Evolutionary conservation across 257 asterid genomes (phyloP).

Genomic region (Nicotiana undulata): DNA sequence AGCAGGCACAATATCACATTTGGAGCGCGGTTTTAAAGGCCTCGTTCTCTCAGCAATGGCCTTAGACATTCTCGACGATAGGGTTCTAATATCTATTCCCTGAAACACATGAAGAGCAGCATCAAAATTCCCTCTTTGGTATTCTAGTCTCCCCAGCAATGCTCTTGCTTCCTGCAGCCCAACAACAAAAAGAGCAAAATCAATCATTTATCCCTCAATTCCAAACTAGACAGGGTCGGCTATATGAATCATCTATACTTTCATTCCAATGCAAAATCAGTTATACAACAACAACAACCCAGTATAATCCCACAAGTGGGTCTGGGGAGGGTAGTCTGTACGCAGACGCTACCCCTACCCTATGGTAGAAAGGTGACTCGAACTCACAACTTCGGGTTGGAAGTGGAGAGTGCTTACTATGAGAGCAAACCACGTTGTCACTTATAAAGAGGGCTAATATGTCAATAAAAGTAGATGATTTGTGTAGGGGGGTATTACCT

Average conservation of each 20-base stretch:
- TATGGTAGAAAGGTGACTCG: too few relatives aligned
- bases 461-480: background rate
- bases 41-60: constrained; percentile 55
- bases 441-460: too few relatives aligned
- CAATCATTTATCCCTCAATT: background rate
- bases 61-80: constrained; percentile 65
- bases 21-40: constrained; percentile 46
- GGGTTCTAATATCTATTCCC: constrained; percentile 67
- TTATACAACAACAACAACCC: too few relatives aligned
- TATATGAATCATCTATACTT: background rate
- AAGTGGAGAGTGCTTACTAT: too few relatives aligned
- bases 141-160: constrained; percentile 83
- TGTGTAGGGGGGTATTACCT: constrained; percentile 33
- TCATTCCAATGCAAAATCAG: too few relatives aligned
- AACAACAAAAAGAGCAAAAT: constrained; percentile 1
- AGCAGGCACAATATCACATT: constrained; percentile 26
- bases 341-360: too few relatives aligned
- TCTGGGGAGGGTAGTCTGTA: too few relatives aligned
- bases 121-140: constrained; percentile 85
- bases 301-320: too few relatives aligned
- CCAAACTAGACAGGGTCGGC: background rate
- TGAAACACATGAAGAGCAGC: constrained; percentile 96
- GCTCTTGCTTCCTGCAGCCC: constrained; percentile 87
- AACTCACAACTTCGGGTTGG: too few relatives aligned
- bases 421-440: too few relatives aligned